Evolutionary conservation across 1,284 basidiomycete genomes (phyloP), one percentile per base, ranked within the genome.

Genomic region (Fomitopsis palustris): DNA sequence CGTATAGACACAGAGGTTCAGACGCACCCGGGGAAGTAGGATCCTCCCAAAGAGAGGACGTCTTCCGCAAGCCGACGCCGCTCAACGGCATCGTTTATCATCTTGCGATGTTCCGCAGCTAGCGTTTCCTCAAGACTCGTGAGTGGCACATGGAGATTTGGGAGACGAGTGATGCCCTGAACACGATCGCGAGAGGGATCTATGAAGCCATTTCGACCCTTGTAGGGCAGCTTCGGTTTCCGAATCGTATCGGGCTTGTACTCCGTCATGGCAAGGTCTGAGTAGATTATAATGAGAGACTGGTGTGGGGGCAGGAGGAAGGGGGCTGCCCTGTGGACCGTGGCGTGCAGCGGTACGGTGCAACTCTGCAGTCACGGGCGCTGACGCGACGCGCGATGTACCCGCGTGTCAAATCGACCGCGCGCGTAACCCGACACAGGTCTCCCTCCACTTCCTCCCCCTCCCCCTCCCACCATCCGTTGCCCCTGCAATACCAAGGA

Each of bases 11-110:
- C 7, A 1, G 51, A 37, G 38, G 23, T 43, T 23, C 29, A 41
- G 52, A 38, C 68, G 39, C 47, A 72, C 71, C 67, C 66, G 2
- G 70, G 69, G 47, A 69, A 70, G 54, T 66, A 72, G 3, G 62
- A 61, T 4, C 71, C 70, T 39, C 63, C 64, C 37, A 68, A 59
- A 31, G 66, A 60, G 61, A 71, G 62, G 19, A 70, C 59, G 35
- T 69, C 62, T 52, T 70, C 66, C 1, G 61, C 69, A 14, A 64
- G 27, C 12, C 62, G 63, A n/a, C 67, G 66, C 37, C 63, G 55
- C 31, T 69, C 64, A 0, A 70, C 61, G 7, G 63, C 65, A 53
- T 68, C 67, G 39, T 62, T 56, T 43, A 58, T 59, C 42, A 37
- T 54, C 57, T 31, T 45, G 55, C 16, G 60, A 49, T 53, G 59